phyloP scores from a whole-genome alignment of 2,329 filamentous ascomycete species.

The Stachybotrys chlorohalonatus region DNA sequence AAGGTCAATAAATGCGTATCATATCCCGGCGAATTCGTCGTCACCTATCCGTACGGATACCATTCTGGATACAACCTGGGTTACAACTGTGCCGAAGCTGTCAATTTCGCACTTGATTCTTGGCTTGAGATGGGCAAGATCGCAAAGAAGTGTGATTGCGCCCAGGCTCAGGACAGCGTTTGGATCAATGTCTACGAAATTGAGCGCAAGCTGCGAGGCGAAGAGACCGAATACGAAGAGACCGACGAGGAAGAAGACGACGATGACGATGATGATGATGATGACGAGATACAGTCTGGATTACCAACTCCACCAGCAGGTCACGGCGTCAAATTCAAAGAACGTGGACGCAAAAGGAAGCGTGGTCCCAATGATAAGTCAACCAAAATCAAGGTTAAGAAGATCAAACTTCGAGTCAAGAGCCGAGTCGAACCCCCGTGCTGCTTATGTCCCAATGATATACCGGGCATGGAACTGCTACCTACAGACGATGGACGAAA shows the following conservation, averaged over 20 bases:
- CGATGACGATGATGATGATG: constrained; percentile 51
- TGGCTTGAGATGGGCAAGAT: constrained; percentile 95
- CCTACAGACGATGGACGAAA: constrained; percentile 80
- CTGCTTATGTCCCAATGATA: constrained; percentile 84
- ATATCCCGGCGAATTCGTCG: constrained; percentile 94
- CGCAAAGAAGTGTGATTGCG: constrained; percentile 94
- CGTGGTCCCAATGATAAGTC: constrained; percentile 24
- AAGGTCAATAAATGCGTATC: constrained; percentile 94
- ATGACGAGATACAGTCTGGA: constrained; percentile 53
- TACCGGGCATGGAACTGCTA: constrained; percentile 72
- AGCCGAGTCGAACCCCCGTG: constrained; percentile 69
- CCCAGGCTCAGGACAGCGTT: constrained; percentile 89
- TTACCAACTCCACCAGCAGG: constrained; percentile 72
- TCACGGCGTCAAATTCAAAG: constrained; percentile 59
- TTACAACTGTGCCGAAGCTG: constrained; percentile 97
- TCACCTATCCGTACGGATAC: constrained; percentile 97
- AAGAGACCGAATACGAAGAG: constrained; percentile 77
- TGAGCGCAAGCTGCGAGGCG: constrained; percentile 84
- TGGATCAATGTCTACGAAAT: constrained; percentile 98
- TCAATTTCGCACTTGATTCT: constrained; percentile 93
- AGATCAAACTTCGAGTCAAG: constrained; percentile 70
- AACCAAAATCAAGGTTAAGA: constrained; percentile 56
- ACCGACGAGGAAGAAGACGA: constrained; percentile 66
- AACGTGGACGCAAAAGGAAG: constrained; percentile 54
- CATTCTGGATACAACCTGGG: constrained; percentile 97